Evolutionary conservation across 1,284 basidiomycete genomes (phyloP).

Genomic region (Xerocomus cyaneibrunnescens): DNA sequence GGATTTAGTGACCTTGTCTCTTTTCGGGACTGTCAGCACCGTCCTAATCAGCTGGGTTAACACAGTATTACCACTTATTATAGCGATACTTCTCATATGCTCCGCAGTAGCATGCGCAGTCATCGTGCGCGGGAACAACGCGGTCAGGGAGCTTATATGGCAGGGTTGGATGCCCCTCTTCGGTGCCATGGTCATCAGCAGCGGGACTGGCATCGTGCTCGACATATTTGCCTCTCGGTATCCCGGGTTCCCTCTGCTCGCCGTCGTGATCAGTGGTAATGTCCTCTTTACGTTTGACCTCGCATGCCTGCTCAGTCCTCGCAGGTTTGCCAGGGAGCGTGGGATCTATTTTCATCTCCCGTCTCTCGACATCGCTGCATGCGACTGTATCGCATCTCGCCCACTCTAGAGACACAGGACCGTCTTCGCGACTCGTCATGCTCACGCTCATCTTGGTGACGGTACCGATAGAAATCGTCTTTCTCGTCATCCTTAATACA

Average conservation of each 20-base stretch:
- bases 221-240: constrained; percentile 87
- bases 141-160: constrained; percentile 69
- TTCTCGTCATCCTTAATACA: constrained; percentile 61
- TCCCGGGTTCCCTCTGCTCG: constrained; percentile 85
- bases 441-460: constrained; percentile 70
- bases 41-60: constrained; percentile 64
- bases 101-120: constrained; percentile 55
- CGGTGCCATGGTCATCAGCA: constrained; percentile 90
- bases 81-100: constrained; percentile 57
- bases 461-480: constrained; percentile 74
- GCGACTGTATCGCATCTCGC: constrained; percentile 42
- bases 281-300: constrained; percentile 2
- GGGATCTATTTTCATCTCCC: constrained; percentile 89
- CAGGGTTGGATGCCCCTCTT: constrained; percentile 92
- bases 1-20: constrained; percentile 86
- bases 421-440: constrained; percentile 56
- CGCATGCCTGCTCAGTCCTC: background rate
- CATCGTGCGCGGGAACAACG: constrained; percentile 62
- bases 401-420: constrained; percentile 29
- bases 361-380: constrained; percentile 86
- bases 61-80: constrained; percentile 63
- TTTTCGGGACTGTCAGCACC: constrained; percentile 67
- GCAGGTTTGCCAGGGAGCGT: constrained; percentile 83
- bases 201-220: constrained; percentile 88
- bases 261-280: constrained; percentile 85